Evolutionary conservation across 148 eudicot genomes (phyloP).

Genomic region (Persicaria maculosa): DNA sequence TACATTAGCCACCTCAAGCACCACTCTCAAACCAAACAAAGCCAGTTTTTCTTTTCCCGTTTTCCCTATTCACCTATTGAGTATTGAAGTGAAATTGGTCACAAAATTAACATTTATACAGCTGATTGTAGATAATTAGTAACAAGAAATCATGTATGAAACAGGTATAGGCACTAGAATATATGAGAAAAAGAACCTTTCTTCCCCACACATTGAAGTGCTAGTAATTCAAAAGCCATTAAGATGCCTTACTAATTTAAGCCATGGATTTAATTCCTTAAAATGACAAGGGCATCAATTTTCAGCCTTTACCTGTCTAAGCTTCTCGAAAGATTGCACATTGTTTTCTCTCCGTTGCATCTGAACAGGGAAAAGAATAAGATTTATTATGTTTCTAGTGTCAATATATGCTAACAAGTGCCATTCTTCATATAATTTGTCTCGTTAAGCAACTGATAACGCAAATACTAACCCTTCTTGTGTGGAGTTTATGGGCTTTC

Average conservation of each 20-base stretch:
- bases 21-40: not conserved
- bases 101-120: too few species aligned
- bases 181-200: too few species aligned
- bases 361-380: slow-evolving; percentile 26
- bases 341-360: slow-evolving; percentile 99
- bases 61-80: too few species aligned
- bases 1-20: not conserved
- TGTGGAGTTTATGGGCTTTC: slow-evolving; percentile 92
- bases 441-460: not conserved
- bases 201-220: too few species aligned
- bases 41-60: too few species aligned
- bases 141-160: too few species aligned
- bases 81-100: too few species aligned
- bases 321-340: slow-evolving; percentile 97
- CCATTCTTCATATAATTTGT: not conserved
- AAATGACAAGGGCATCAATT: not conserved
- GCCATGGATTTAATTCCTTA: too few species aligned
- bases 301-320: slow-evolving; percentile 62
- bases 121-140: too few species aligned
- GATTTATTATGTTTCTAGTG: slow-evolving; percentile 6
- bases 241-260: too few species aligned
- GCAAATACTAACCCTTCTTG: slow-evolving; percentile 67
- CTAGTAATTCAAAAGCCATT: too few species aligned
- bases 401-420: not conserved
- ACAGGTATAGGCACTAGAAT: too few species aligned